Conservation (phyloP, 176 grass and related monocot species). For the Eremochloa ophiuroides region DNA sequence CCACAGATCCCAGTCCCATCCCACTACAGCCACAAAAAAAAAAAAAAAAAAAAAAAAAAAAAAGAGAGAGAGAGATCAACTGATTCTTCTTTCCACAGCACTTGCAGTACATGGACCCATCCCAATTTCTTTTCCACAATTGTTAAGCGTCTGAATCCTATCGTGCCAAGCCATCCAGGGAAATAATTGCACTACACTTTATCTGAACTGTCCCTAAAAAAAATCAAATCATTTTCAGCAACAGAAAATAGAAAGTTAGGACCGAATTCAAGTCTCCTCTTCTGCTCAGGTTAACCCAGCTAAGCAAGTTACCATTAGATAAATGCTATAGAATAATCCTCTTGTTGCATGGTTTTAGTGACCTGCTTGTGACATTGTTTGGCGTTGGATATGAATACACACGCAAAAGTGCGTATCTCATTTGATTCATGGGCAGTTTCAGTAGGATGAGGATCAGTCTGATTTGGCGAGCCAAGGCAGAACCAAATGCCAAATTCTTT, state of each 20-base stretch:
- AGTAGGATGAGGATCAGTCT: background rate
- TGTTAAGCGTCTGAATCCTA: background rate
- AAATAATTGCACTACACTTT: background rate
- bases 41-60: too few species aligned
- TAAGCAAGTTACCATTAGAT: background rate
- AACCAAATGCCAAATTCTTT: too few species aligned
- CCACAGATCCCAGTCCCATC: background rate
- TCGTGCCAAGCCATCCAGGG: background rate
- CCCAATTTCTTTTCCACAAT: too few species aligned
- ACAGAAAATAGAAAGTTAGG: background rate
- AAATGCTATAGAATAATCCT: too few species aligned
- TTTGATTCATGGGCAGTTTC: background rate
- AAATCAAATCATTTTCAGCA: background rate
- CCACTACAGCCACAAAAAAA: background rate
- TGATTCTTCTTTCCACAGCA: background rate
- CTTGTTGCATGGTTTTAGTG: too few species aligned
- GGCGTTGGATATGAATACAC: background rate
- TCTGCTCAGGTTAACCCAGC: background rate
- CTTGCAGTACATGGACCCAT: too few species aligned
- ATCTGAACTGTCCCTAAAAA: background rate
- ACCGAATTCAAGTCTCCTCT: background rate
- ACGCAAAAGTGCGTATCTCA: background rate
- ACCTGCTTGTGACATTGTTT: background rate
- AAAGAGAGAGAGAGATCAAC: too few species aligned
- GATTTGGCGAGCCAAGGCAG: too few species aligned